Evolutionary conservation across 1,284 basidiomycete genomes (phyloP).

Genomic region (Pyrrhoderma lamaoense): DNA sequence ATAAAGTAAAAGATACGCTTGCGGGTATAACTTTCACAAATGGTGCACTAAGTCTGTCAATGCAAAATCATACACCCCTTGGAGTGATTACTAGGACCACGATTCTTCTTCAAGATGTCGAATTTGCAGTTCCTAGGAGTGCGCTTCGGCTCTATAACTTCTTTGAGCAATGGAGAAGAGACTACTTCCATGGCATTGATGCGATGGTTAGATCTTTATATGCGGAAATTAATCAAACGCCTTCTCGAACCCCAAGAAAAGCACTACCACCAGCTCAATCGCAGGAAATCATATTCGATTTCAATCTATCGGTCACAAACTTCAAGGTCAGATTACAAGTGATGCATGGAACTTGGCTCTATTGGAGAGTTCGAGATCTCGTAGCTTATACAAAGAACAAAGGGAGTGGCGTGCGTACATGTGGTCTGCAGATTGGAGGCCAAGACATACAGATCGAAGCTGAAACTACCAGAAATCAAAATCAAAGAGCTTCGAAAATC

Average conservation of each 20-base stretch:
- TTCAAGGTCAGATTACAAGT: constrained; percentile 61
- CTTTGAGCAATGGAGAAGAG: constrained; percentile 69
- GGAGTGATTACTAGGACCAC: constrained; percentile 31
- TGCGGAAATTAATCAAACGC: constrained; percentile 46
- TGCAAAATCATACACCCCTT: constrained; percentile 15
- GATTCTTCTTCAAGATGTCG: constrained; percentile 38
- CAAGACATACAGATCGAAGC: constrained; percentile 60
- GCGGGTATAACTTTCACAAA: constrained; percentile 46
- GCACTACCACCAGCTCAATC: constrained; percentile 23
- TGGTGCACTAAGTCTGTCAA: constrained; percentile 23
- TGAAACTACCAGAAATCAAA: constrained; percentile 26
- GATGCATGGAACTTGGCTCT: constrained; percentile 79
- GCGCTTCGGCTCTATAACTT: constrained; percentile 71
- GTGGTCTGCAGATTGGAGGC: constrained; percentile 58
- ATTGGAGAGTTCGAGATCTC: constrained; percentile 54
- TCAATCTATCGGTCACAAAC: constrained; percentile 44
- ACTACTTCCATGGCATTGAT: constrained; percentile 67
- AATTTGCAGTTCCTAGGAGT: constrained; percentile 66
- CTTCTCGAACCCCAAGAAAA: constrained; percentile 19
- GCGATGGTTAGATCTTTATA: constrained; percentile 56
- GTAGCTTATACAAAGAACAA: constrained; percentile 39
- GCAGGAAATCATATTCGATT: constrained; percentile 31
- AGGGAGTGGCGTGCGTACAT: constrained; percentile 35
- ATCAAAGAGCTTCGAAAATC: constrained; percentile 28
- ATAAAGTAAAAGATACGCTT: constrained; percentile 43